A percentile compares a stretch with the other conserved stretches of the same genome.
phyloP scores from a whole-genome alignment of 805 yeast species.

The Saccharomycopsis javanensis region DNA sequence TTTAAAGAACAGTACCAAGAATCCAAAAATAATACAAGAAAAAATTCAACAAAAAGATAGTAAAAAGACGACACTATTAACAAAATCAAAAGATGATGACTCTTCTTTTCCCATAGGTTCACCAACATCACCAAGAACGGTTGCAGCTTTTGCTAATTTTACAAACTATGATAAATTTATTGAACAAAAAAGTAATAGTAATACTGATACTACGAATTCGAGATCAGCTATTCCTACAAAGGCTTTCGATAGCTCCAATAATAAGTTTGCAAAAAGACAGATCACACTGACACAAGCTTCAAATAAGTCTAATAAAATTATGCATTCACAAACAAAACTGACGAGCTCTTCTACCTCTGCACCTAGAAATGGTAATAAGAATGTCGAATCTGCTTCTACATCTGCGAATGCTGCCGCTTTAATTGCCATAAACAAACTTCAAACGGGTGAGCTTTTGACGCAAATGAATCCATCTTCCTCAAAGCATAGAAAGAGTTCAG shows the following conservation, averaged over 20 bases:
- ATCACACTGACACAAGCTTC: neutral
- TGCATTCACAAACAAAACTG: neutral
- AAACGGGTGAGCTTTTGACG: neutral
- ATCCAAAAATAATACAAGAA: neutral
- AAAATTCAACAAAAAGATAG: neutral
- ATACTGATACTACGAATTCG: neutral
- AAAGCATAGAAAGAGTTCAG: neutral
- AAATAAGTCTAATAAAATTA: neutral
- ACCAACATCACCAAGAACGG: neutral
- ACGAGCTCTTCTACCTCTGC: neutral
- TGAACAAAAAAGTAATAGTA: neutral
- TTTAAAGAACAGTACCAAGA: neutral
- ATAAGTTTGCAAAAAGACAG: neutral
- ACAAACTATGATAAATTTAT: neutral
- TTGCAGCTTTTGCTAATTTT: neutral
- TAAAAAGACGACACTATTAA: neutral
- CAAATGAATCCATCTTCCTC: neutral
- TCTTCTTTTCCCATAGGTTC: too few species aligned
- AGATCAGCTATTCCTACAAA: neutral
- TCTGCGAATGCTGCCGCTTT: conserved; percentile 18
- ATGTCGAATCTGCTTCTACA: neutral
- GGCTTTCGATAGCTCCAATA: neutral
- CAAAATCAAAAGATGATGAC: neutral
- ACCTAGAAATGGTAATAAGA: neutral
- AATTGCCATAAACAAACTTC: neutral